Base-by-base conservation (phyloP, 768 basidiomycete species). In the Phanerochaete sordida region DNA sequence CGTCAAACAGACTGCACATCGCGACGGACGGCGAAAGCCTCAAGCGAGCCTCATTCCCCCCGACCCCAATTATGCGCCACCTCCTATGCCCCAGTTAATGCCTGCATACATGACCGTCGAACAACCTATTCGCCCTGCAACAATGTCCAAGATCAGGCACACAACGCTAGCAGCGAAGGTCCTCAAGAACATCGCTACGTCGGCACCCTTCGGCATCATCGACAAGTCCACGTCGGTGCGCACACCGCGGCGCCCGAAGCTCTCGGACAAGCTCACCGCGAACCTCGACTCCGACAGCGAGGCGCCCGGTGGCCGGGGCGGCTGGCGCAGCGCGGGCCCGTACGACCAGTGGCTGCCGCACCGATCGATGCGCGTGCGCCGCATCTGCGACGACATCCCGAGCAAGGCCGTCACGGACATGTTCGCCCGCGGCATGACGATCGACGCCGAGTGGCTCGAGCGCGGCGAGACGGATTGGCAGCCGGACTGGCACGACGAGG, bases 91-190 rank as follows among this genome's bases (percentile, higher is more conserved):
- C 3, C 67, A 63, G 9, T 65, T 58, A 15, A 66, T 86, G 39
- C 85, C 85, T 30, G 73, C 81, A 7, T 85, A 86, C 66, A 74
- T 79, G 64, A 67, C 81, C 27, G 75, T 80, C 58, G 73, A 81
- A 12, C 72, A 75, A 60, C 74, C 70, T 16, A 75, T 86, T 5
- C 63, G 68, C 8, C 79, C 76, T 54, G 72, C 80, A 43, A 66
- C 71, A 4, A 84, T 90, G 58, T 73, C 83, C 13, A 67, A 72
- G 55, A 79, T 81, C 21, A 77, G 81, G 46, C 88, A 88, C 66
- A 73, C 70, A 16, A 64, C 66, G 45, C 68, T 88, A 37, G 80
- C 77, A 13, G 79, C 79, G 60, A 83, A 85, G 83, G 76, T 84
- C 3, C 70, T 79, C 30, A 79, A 74, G 69, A 76, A 76, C 57